Evolutionary conservation across 176 grass and related monocot species (phyloP).

Genomic region (Dactylis glomerata): DNA sequence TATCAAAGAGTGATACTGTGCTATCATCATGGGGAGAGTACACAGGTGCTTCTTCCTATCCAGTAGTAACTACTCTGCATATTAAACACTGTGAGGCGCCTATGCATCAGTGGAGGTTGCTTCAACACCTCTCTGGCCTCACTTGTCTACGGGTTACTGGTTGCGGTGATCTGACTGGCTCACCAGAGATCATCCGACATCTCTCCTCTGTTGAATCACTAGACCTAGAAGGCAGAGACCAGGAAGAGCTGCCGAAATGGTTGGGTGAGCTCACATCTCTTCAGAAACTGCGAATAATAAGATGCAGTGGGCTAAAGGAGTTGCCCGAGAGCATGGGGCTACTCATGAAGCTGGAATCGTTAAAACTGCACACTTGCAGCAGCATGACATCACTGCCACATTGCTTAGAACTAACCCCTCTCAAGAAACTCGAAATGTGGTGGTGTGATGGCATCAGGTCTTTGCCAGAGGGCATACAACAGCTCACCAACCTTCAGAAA

Average conservation of each 20-base stretch:
- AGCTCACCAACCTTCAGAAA: neutral
- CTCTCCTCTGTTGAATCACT: neutral
- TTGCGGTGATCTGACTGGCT: neutral
- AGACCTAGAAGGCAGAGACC: fast-evolving
- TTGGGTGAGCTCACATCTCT: too few species aligned
- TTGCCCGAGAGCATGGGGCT: neutral
- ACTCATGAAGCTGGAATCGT: neutral
- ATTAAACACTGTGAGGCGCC: neutral
- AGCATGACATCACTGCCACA: neutral
- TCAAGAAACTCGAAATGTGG: neutral
- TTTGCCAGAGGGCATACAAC: neutral
- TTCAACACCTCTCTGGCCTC: neutral
- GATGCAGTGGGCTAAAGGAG: neutral
- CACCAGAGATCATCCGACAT: neutral
- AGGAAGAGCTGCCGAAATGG: too few species aligned
- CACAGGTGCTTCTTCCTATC: too few species aligned
- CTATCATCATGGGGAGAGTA: too few species aligned
- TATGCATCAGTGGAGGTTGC: conserved; percentile 5
- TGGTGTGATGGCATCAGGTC: neutral
- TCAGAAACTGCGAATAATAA: too few species aligned
- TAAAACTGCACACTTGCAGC: neutral
- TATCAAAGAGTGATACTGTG: too few species aligned
- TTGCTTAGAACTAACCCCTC: neutral
- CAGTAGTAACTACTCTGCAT: too few species aligned
- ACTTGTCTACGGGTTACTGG: neutral